Percentiles rank a stretch among this genome's conserved stretches.
phyloP scores from a whole-genome alignment of 179 eudicot species.

The Gypsophila paniculata region DNA sequence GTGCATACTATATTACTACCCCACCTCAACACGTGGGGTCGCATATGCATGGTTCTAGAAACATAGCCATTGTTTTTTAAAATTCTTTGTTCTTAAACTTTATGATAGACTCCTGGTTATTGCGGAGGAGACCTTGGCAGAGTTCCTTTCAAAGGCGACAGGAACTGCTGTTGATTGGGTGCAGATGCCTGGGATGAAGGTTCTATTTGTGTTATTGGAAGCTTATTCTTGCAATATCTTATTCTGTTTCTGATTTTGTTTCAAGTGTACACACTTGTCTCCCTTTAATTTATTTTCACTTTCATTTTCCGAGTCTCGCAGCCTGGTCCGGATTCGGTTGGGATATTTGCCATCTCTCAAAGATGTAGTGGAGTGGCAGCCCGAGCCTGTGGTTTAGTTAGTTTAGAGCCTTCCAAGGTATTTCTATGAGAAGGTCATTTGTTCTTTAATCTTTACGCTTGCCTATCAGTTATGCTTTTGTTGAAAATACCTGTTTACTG shows the following conservation, averaged over 20 bases:
- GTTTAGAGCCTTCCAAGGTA: slow-evolving; percentile 93
- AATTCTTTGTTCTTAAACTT: too few relatives aligned
- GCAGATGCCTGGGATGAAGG: slow-evolving; percentile 99
- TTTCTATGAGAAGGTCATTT: slow-evolving; percentile 14
- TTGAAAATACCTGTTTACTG: too few relatives aligned
- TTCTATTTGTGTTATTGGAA: slow-evolving; percentile 19
- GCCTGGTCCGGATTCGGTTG: slow-evolving; percentile 99
- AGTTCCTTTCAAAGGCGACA: slow-evolving; percentile 99
- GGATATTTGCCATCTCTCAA: slow-evolving; percentile 94
- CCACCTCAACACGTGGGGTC: too few relatives aligned
- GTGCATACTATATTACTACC: neutral
- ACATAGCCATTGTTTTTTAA: too few relatives aligned
- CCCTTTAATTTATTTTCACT: neutral
- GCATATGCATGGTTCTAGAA: too few relatives aligned
- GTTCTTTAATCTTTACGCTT: too few relatives aligned
- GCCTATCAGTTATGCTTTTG: too few relatives aligned
- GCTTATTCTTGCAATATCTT: neutral
- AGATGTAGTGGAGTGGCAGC: slow-evolving; percentile 97
- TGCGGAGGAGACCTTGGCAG: slow-evolving; percentile 96
- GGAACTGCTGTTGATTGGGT: slow-evolving; percentile 99
- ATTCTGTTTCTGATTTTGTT: neutral
- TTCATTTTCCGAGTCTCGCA: too few relatives aligned
- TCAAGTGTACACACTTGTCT: neutral
- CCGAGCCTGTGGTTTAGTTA: slow-evolving; percentile 96
- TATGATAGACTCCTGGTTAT: slow-evolving; percentile 92